These are phyloP conservation scores for Neurospora tetraspora DNA, from an alignment of 495 filamentous ascomycete genomes.

Conservation along the genomic window DNA sequence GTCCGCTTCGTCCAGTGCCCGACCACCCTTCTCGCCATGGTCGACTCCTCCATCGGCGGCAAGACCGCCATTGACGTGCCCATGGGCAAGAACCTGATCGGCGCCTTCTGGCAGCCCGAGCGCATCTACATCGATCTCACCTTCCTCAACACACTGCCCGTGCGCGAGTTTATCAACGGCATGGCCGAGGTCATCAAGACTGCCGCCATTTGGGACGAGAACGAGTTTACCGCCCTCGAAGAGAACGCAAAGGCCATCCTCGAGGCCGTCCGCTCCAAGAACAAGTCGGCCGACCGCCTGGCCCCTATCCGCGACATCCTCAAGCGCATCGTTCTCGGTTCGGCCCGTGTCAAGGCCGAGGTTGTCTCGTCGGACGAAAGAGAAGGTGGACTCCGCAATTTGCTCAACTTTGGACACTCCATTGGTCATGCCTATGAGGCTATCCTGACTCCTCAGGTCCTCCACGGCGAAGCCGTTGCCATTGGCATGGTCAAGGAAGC, in stretches of 20 bases:
- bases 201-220: conserved; percentile 87
- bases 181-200: conserved; percentile 99
- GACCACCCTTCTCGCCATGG: conserved; percentile 91
- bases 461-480: conserved; percentile 91
- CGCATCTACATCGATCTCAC: conserved; percentile 89
- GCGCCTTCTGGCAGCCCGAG: conserved; percentile 91
- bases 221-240: conserved; percentile 79
- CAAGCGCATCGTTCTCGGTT: conserved; percentile 80
- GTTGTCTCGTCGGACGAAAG: conserved; percentile 91
- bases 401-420: conserved; percentile 96
- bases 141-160: conserved; percentile 85
- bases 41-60: conserved; percentile 95
- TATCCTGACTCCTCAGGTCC: conserved; percentile 85
- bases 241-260: conserved; percentile 67
- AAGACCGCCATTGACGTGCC: conserved; percentile 98
- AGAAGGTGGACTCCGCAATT: conserved; percentile 87
- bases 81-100: conserved; percentile 93
- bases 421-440: conserved; percentile 97
- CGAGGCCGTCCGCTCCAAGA: conserved; percentile 52
- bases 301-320: conserved; percentile 62
- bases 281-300: conserved; percentile 44
- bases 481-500: conserved; percentile 99
- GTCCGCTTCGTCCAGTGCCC: conserved; percentile 94
- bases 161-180: conserved; percentile 92
- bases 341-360: conserved; percentile 79